Evolutionary conservation across 306 rosid genomes (phyloP).

Genomic region (Prunus campanulata): DNA sequence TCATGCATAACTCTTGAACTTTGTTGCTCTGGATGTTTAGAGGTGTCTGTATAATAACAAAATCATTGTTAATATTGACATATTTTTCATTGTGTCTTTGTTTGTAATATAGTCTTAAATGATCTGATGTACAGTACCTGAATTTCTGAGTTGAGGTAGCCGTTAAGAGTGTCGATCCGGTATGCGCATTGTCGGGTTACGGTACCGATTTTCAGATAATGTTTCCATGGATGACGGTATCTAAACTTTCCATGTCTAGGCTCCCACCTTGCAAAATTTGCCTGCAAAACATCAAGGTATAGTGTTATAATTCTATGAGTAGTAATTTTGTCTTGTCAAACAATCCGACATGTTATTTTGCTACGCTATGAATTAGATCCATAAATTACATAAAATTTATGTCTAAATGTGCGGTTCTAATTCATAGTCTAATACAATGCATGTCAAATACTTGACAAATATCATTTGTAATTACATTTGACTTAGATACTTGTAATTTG

Average conservation of each 20-base stretch:
- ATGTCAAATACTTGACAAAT: too few relatives aligned
- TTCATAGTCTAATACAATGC: not conserved
- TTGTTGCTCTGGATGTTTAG: conserved; percentile 25
- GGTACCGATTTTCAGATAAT: conserved; percentile 47
- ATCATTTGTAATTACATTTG: not conserved
- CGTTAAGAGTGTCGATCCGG: conserved; percentile 42
- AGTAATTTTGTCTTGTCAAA: not conserved
- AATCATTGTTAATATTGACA: too few relatives aligned
- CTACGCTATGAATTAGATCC: not conserved
- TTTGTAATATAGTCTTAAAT: not conserved
- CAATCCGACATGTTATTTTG: not conserved
- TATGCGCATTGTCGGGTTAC: conserved; percentile 46
- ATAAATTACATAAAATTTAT: not conserved
- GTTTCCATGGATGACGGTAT: conserved; percentile 54
- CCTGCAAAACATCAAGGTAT: conserved; percentile 17
- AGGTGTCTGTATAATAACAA: conserved; percentile 16
- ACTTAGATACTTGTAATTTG: not conserved
- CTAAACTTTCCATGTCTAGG: conserved; percentile 44
- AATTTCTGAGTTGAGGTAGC: conserved; percentile 27
- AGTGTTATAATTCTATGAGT: not conserved
- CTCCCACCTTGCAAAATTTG: conserved; percentile 61
- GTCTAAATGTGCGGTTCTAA: not conserved
- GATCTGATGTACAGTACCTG: not conserved
- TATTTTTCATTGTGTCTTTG: not conserved
- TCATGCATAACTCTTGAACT: conserved; percentile 37